phyloP scores from a whole-genome alignment of 257 asterid genomes.

The Solanum paucissectum region DNA sequence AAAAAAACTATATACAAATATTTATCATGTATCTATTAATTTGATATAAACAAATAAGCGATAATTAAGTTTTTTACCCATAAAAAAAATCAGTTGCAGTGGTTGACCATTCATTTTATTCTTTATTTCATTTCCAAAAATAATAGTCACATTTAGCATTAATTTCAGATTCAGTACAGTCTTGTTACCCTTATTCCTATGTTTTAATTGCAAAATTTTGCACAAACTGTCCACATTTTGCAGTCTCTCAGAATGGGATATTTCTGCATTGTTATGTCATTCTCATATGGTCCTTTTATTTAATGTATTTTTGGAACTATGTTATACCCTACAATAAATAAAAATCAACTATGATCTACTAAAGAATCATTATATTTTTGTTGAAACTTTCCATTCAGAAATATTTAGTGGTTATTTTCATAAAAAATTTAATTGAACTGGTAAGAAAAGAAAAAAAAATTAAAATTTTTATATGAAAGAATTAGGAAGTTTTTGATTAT shows the following conservation, averaged over 20 bases:
- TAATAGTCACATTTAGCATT: neutral
- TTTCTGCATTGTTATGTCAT: neutral
- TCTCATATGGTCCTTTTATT: neutral
- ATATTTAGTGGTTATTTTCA: no score
- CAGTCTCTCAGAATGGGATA: neutral
- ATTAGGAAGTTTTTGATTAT: no score
- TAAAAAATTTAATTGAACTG: neutral
- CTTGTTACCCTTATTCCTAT: neutral
- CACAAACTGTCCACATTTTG: neutral
- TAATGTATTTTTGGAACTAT: neutral
- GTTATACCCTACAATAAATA: neutral
- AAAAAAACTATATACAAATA: neutral
- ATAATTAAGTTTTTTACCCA: no score
- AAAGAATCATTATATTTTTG: no score
- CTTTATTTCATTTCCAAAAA: neutral
- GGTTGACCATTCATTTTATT: neutral
- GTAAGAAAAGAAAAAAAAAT: no score
- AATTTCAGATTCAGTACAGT: neutral
- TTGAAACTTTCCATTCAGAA: no score
- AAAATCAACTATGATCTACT: neutral
- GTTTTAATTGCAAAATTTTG: neutral
- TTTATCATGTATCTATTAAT: neutral
- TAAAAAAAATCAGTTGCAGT: neutral
- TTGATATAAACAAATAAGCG: neutral
- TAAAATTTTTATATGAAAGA: no score